Evolutionary conservation across 352 stramenopile genomes (phyloP).

Genomic region (Pseudoperonospora humuli): DNA sequence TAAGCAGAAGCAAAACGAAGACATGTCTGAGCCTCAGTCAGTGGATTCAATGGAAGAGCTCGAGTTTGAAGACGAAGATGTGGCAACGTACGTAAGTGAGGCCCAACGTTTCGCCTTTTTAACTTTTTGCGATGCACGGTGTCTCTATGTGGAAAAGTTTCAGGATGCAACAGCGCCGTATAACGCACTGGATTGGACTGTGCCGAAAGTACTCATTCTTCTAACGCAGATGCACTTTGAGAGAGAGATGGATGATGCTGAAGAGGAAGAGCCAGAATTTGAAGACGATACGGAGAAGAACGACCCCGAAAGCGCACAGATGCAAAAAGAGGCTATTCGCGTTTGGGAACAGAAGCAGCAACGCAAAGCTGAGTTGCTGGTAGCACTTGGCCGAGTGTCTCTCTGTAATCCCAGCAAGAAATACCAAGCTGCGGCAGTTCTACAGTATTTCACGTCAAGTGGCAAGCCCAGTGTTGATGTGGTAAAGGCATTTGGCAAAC

Average conservation of each 20-base stretch:
- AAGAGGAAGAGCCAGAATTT: conserved; percentile 38
- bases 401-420: conserved; percentile 82
- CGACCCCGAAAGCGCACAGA: conserved; percentile 8
- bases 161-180: conserved; percentile 46
- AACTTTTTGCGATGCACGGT: conserved; percentile 69
- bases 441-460: conserved; percentile 56
- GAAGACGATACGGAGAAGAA: conserved; percentile 18
- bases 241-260: conserved; percentile 52
- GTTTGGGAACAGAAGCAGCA: conserved; percentile 27
- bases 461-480: conserved; percentile 48
- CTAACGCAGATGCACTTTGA: conserved; percentile 83
- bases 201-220: conserved; percentile 58
- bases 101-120: conserved; percentile 65
- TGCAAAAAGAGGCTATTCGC: conserved; percentile 17
- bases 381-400: conserved; percentile 60
- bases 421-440: conserved; percentile 58
- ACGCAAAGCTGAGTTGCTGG: conserved; percentile 57
- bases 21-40: conserved; percentile 6
- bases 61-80: conserved; percentile 43
- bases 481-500: conserved; percentile 74
- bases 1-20: conserved; percentile 26
- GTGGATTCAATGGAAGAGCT: conserved; percentile 59
- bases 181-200: conserved; percentile 52
- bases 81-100: conserved; percentile 48
- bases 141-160: conserved; percentile 82